Percentiles rank a stretch among this genome's conserved stretches.
phyloP scores from a whole-genome alignment of 73 alveolate genomes.

The Paramecium tetraurelia region DNA sequence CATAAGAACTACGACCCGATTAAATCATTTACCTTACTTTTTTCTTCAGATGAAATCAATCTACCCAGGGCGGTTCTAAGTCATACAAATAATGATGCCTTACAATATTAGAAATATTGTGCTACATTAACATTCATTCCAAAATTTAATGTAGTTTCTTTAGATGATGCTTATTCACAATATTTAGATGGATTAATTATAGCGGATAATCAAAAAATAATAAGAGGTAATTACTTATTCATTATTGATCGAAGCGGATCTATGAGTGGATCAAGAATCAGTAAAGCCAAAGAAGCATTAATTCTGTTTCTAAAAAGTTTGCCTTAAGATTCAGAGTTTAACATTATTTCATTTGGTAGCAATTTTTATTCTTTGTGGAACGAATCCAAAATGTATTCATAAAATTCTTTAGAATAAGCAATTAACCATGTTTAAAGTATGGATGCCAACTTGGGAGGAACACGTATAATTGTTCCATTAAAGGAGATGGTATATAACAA shows the following conservation, averaged over 20 bases:
- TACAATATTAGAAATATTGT: constrained; percentile 12
- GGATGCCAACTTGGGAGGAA: constrained; percentile 87
- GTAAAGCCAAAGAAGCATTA: constrained; percentile 76
- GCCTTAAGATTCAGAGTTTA: constrained; percentile 75
- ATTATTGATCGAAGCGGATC: constrained; percentile 87
- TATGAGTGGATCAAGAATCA: constrained; percentile 79
- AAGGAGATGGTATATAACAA: not conserved
- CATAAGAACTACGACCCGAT: not conserved
- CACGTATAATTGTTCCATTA: constrained; percentile 84
- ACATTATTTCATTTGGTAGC: constrained; percentile 75
- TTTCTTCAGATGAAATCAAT: not conserved
- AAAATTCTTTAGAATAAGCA: constrained; percentile 61
- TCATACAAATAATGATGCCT: not conserved
- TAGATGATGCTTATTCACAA: constrained; percentile 31
- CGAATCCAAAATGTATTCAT: constrained; percentile 65
- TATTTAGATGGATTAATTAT: not conserved
- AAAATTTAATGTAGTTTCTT: not conserved
- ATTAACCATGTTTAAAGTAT: constrained; percentile 28
- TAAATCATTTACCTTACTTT: not conserved
- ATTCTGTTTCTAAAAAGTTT: constrained; percentile 73
- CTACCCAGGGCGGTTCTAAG: not conserved
- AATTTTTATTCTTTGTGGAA: constrained; percentile 37
- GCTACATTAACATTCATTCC: constrained; percentile 52
- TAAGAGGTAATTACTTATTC: constrained; percentile 73
- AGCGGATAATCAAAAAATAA: not conserved